Evolutionary conservation across 2,329 filamentous ascomycete species (phyloP).

Genomic region (Stachybotrys chlorohalonatus): DNA sequence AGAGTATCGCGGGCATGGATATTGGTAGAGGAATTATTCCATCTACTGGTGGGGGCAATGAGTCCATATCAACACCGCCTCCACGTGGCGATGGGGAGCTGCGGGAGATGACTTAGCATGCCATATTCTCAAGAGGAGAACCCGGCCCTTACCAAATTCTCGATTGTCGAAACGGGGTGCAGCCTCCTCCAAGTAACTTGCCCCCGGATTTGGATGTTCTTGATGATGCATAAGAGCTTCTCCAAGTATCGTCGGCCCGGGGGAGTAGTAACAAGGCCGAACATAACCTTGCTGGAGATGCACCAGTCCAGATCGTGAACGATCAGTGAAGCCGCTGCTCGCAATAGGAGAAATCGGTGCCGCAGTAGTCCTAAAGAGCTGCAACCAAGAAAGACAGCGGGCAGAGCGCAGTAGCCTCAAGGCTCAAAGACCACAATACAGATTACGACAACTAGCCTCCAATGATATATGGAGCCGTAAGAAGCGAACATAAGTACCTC

Average conservation of each 20-base stretch:
- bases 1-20: conserved; percentile 37
- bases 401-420: neutral
- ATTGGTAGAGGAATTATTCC: conserved; percentile 37
- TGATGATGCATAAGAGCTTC: neutral
- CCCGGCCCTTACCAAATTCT: conserved; percentile 21
- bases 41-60: conserved; percentile 17
- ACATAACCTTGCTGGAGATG: neutral
- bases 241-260: neutral
- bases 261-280: neutral
- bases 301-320: neutral
- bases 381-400: neutral
- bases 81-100: conserved; percentile 30
- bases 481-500: no score
- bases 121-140: conserved; percentile 24
- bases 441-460: no score
- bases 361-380: neutral
- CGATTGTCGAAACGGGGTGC: conserved; percentile 10
- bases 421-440: neutral
- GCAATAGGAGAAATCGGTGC: neutral
- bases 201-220: neutral
- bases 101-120: conserved; percentile 36
- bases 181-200: neutral
- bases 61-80: conserved; percentile 10
- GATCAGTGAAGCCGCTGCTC: neutral
- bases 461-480: no score